Evolutionary conservation across 225 moss, liverwort and hornwort genomes (phyloP), one percentile per base, ranked within the genome.

Genomic region (Polytrichum commune): DNA sequence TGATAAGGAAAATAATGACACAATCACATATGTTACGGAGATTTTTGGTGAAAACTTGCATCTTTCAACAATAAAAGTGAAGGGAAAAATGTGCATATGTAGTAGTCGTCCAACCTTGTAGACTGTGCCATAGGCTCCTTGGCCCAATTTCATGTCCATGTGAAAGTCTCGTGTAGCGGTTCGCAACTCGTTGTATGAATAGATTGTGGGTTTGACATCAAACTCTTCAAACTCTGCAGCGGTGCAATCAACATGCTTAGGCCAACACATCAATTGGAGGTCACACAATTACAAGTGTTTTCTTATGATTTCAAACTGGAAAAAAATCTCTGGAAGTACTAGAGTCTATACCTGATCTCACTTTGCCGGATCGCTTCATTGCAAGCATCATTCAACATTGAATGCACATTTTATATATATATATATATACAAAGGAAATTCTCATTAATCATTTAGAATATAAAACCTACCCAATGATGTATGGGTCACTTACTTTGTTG

Each of bases 191-290:
- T 64, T 76, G 26, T 70, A 76, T 8, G 76, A 54, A 56, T 57
- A 76, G 33, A 76, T 76, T 27, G 70, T 76, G 25, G 76, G 76
- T 54, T 76, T 76, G 32, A 76, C 76, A 69, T 70, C 76, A 64
- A 63, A 76, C 26, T 76, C 70, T 1, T 69, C 76, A 35, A 69
- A 76, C 56, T 69, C 70, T 76, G 67, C 27, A 27, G 32, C 38
- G 3, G 1, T 46, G 13, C 38, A 46, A 46, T 46, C 13, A 1
- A 46, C 46, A 46, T 46, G 46, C 13, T 46, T 16, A 46, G 46
- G 4, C 46, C 13, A 46, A 46, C 46, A 46, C 46, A 46, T 46
- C 7, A 13, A 16, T 46, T 46, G 46, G 35, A 35, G 35, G 35
- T 9, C 2, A 35, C 9, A 35, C 4, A 28, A 28, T 35, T 35